These are phyloP conservation scores for Pisolithus thermaeus DNA, from an alignment of 1,284 basidiomycete genomes.

Conservation along the genomic window DNA sequence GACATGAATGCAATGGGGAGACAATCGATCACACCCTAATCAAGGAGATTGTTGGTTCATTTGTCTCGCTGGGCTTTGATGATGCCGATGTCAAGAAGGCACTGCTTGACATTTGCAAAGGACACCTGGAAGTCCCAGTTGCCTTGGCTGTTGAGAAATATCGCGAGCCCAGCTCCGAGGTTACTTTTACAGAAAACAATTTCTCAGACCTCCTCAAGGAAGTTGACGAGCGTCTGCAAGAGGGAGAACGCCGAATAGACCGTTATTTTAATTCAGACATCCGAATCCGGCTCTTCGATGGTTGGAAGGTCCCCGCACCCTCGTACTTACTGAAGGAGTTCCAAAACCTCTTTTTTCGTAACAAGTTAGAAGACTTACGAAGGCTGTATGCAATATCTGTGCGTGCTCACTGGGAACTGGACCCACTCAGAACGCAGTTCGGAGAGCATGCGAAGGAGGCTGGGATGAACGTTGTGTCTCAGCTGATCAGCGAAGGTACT, in stretches of 20 bases:
- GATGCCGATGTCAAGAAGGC: conserved; percentile 87
- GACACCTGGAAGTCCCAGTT: conserved; percentile 89
- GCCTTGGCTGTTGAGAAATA: conserved; percentile 84
- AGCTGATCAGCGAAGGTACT: conserved; percentile 68
- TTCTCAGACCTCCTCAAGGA: conserved; percentile 97
- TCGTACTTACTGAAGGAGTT: conserved; percentile 93
- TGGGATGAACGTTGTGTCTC: conserved; percentile 80
- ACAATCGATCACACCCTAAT: conserved; percentile 89
- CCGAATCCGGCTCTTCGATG: conserved; percentile 78
- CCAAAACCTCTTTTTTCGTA: conserved; percentile 86
- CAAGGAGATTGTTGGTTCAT: conserved; percentile 95
- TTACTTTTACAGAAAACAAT: conserved; percentile 85
- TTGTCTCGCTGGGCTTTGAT: conserved; percentile 94
- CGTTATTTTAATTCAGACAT: conserved; percentile 90
- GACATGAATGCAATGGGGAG: conserved; percentile 92
- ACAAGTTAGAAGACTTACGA: conserved; percentile 90
- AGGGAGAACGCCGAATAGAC: conserved; percentile 95
- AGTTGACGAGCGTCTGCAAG: conserved; percentile 86
- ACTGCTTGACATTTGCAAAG: conserved; percentile 94
- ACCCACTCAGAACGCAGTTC: conserved; percentile 89
- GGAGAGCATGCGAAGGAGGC: conserved; percentile 92
- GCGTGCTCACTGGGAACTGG: conserved; percentile 86
- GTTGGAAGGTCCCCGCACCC: conserved; percentile 86
- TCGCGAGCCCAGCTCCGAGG: conserved; percentile 87
- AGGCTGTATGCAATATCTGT: conserved; percentile 93